Evolutionary conservation across 1,284 basidiomycete genomes (phyloP), one percentile per base, ranked within the genome.

Genomic region (Marasmius tenuissimus): DNA sequence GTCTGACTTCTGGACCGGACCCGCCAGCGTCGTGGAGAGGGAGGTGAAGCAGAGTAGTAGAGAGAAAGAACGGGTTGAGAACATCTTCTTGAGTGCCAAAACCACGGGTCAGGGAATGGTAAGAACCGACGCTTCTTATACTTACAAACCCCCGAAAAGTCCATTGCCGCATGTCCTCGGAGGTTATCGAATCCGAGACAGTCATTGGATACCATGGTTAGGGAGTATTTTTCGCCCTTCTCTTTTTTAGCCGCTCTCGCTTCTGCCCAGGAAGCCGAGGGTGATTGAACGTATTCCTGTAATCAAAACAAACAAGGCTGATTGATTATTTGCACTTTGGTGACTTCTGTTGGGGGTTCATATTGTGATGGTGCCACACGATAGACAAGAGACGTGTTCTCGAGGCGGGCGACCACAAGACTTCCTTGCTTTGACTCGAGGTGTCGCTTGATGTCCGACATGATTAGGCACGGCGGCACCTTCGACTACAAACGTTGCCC

Each of bases 1-100:
- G 48, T 68, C 69, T 3, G 76, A 70, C n/a, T 75, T 72, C 70
- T 89, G 87, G 1, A 87, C 81, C 61, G 64, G 56, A 64, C 68
- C 62, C 33, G 61, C 61, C 11, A 39, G 22, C 27, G 40, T 18
- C n/a, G 20, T 34, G n/a, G 50, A 6, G n/a, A 49, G n/a, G 37
- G 20, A 53, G 3, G 37, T 18, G 22, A 51, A 59, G 34, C 34
- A 37, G 35, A 54, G 45, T 47, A 47, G 45, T 1, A 47, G 45
- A 8, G 45, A 18, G 14, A n/a, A 47, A 8, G 45, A 47, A 47
- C 45, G 45, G n/a, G 11, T 5, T 16, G 5, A n/a, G 20, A n/a
- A 2, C 45, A 47, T 47, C 9, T 18, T 47, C 5, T 42, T 6
- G 40, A n/a, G n/a, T 42, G 40, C 12, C 40, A 42, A n/a, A n/a